Percentiles rank a stretch among this genome's conserved stretches.
Evolutionary conservation across 768 basidiomycete genomes (phyloP).

Genomic region (Boletus speciosus): DNA sequence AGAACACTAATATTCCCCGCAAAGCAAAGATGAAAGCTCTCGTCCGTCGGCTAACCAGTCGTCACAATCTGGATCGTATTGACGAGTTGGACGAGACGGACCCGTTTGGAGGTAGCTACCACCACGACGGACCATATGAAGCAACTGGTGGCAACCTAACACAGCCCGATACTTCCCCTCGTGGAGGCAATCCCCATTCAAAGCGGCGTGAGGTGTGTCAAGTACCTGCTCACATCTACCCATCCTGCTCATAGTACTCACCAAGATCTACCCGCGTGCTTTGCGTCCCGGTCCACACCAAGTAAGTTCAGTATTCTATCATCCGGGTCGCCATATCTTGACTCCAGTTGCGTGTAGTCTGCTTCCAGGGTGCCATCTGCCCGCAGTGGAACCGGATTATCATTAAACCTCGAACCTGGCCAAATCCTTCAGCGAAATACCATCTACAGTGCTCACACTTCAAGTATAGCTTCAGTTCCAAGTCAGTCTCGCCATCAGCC

Average conservation of each 20-base stretch:
- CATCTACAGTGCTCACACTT: constrained; percentile 9
- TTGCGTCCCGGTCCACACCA: constrained; percentile 8
- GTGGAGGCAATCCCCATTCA: neutral
- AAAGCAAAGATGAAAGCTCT: constrained; percentile 26
- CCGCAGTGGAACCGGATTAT: constrained; percentile 31
- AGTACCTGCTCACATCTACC: neutral
- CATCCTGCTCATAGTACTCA: constrained; percentile 4
- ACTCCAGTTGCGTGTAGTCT: constrained; percentile 12
- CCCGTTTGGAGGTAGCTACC: constrained; percentile 59
- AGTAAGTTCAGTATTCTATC: constrained; percentile 14
- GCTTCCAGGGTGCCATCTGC: neutral
- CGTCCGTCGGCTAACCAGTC: constrained; percentile 25
- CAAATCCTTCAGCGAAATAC: constrained; percentile 48
- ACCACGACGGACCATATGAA: constrained; percentile 77
- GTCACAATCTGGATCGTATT: constrained; percentile 55
- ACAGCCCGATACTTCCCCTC: constrained; percentile 4
- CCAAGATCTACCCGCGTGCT: constrained; percentile 15
- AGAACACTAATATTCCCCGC: constrained; percentile 5
- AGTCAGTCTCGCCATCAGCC: constrained; percentile 5
- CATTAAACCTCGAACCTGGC: constrained; percentile 52
- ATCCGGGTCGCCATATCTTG: constrained; percentile 2
- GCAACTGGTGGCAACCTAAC: constrained; percentile 38
- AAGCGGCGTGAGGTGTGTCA: constrained; percentile 23
- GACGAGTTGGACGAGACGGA: constrained; percentile 78
- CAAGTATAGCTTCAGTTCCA: constrained; percentile 1